Base-by-base conservation (phyloP, 345 rosid species). In the Hypericum perforatum region DNA sequence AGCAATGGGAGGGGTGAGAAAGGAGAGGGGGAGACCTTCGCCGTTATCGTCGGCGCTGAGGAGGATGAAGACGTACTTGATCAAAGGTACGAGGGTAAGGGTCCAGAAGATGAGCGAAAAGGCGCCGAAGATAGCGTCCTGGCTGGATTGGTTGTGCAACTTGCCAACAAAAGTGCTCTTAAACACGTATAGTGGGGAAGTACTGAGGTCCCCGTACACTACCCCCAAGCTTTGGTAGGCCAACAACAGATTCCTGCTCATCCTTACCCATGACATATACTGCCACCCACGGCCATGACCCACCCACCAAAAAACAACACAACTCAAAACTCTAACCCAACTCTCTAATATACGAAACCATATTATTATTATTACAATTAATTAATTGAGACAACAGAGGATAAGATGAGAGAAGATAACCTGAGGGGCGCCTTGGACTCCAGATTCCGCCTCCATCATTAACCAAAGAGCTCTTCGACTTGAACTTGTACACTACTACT, bases 31-130 rank as follows among this genome's bases (percentile, higher is more conserved):
- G 39, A 59, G 59, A 88, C 97, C 95, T 89, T 89, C 86, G 22
- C 95, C 94, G 15, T 74, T 86, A 59, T 86, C 95, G 73, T 86
- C 82, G 46, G 97, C 95, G 43, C 73, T 76, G 47, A 84, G 67
- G 50, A 89, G 11, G 11, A 86, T 66, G 60, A 76, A 53, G 42
- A 84, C 68, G 45, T 89, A 86, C 61, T 89, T 89, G 43, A 84
- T 67, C 71, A 89, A 78, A 13, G 97, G 90, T 49, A 89, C 59
- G 37, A 84, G 63, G 2, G 97, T 86, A 54, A 89, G 52, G 49
- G 94, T 89, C 97, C 97, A 89, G 70, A 86, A 89, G 58, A 89
- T 80, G 76, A 89, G 66, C 61, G 95, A 89, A 68, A 86, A 83
- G 16, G 83, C 90, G 57, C 95, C 97, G 58, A 80, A 78, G 40